Evolutionary conservation across 1,284 basidiomycete genomes (phyloP).

Genomic region (Vanrija sp.): DNA sequence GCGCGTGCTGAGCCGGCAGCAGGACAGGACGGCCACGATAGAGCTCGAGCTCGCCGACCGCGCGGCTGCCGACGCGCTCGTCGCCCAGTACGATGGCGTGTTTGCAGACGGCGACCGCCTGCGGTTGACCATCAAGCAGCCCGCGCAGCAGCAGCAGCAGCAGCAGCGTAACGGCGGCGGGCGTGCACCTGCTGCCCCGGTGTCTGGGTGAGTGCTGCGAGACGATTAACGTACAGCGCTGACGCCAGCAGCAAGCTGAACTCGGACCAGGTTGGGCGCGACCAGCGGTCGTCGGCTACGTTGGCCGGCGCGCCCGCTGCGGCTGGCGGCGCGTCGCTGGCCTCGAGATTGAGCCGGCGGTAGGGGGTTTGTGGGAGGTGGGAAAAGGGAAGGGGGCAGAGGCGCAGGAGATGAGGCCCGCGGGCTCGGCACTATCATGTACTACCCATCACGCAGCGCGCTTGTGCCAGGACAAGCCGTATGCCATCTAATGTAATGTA

Average conservation of each 20-base stretch:
- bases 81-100: constrained; percentile 70
- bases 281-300: constrained; percentile 50
- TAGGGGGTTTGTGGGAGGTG: background rate
- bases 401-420: too few relatives aligned
- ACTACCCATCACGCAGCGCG: too few relatives aligned
- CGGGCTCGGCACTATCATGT: too few relatives aligned
- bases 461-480: too few relatives aligned
- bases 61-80: constrained; percentile 62
- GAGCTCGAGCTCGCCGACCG: constrained; percentile 68
- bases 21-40: constrained; percentile 55
- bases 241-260: constrained; percentile 65
- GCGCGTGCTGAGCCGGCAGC: constrained; percentile 43
- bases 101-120: constrained; percentile 74
- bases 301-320: background rate
- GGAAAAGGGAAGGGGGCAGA: background rate
- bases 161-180: too few relatives aligned
- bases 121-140: constrained; percentile 61
- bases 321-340: background rate
- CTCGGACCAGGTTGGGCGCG: constrained; percentile 69
- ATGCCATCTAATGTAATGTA: too few relatives aligned
- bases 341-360: background rate
- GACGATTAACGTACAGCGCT: background rate
- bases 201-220: constrained; percentile 18
- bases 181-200: constrained; percentile 42
- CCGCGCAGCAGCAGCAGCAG: constrained; percentile 16